Evolutionary conservation across 2,329 filamentous ascomycete genomes (phyloP).

Genomic region (Alternaria consortialis): DNA sequence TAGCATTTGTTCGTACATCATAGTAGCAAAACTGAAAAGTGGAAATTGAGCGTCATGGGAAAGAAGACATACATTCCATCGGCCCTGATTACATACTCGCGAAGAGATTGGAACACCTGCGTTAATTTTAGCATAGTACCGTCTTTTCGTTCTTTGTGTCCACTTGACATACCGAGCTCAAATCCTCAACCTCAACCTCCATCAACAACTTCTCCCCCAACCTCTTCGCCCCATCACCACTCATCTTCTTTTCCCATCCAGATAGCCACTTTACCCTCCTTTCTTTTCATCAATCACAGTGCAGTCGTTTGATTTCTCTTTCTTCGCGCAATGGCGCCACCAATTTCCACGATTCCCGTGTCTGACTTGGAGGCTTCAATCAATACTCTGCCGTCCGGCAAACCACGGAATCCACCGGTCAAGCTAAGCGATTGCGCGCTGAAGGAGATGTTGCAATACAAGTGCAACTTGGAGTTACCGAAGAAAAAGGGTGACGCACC

Average conservation of each 20-base stretch:
- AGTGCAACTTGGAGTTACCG: constrained; percentile 62
- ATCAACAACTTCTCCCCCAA: constrained; percentile 63
- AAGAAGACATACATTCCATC: constrained; percentile 15
- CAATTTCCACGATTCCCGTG: constrained; percentile 62
- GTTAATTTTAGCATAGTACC: neutral
- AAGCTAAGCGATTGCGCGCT: constrained; percentile 65
- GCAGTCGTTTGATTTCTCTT: neutral
- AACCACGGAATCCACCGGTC: constrained; percentile 62
- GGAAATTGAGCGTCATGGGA: neutral
- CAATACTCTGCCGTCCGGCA: constrained; percentile 61
- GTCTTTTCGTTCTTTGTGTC: neutral
- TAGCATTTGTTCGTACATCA: neutral
- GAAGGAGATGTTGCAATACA: constrained; percentile 69
- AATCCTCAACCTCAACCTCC: constrained; percentile 44
- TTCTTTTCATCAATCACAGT: neutral
- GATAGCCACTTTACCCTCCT: constrained; percentile 1
- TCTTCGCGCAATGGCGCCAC: constrained; percentile 61
- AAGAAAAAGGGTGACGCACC: constrained; percentile 49
- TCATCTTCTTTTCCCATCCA: constrained; percentile 20
- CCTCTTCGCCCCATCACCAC: constrained; percentile 50
- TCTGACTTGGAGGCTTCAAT: constrained; percentile 61
- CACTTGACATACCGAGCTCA: constrained; percentile 37
- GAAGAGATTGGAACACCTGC: constrained; percentile 55
- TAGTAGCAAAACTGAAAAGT: neutral
- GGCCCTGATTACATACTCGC: constrained; percentile 30